Evolutionary conservation across 129 eudicot species (phyloP), one percentile per base, ranked within the genome.

Genomic region (Flaveria trinervia): DNA sequence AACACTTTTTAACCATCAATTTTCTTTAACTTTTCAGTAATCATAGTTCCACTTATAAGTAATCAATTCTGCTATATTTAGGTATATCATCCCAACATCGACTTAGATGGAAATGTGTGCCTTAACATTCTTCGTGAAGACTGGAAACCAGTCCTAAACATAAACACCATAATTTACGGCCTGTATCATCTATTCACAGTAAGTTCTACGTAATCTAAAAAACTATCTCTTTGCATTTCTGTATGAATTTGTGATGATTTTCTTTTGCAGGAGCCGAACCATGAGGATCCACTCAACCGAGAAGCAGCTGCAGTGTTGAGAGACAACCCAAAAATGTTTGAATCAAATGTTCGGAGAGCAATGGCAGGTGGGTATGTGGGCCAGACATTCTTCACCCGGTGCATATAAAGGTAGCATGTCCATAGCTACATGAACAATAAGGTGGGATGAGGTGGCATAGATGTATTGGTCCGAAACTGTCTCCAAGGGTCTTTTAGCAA

Each of bases 81-180:
- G 93, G 93, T 91, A 46, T 91, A 91, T 65, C 97, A 91, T 82
- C 97, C 97, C 18, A 91, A 88, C 80, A 91, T 91, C 45, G 97
- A 91, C 80, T 86, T 91, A 90, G 97, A 91, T 73, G 97, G 93
- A 74, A 91, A 91, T 41, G 98, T 94, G 48, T 93, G 98, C 85
- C 92, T 94, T 26, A 94, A 94, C 97, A 91, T 94, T 84, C 93
- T 94, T 57, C 89, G 98, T 23, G 98, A 94, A 81, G 98, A 94
- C 82, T 94, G 98, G 98, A 94, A 94, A 71, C 98, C 98, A 52
- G 98, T 94, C 79, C 85, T 94, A 39, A 94, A 84, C 83, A 89
- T 94, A 61, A 94, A 94, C 85, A 94, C 98, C 8, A 79, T 94
- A 56, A 89, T 94, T 1, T 94, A 94, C 30, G 98, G 98, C 80